Conservation (phyloP, 768 basidiomycete genomes). For the Mycena galericulata region DNA sequence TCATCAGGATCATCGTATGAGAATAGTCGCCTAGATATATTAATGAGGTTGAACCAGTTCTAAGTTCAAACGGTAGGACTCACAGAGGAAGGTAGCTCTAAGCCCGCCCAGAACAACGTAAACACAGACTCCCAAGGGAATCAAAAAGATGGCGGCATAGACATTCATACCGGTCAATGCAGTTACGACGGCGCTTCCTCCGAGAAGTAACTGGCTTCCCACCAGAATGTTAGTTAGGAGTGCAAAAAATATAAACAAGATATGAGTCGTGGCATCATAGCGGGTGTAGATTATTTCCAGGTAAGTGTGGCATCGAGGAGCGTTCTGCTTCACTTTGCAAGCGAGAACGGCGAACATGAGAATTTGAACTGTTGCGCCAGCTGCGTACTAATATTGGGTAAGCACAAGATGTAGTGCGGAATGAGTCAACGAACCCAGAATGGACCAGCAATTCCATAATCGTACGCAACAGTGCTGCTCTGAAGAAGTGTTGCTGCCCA, state of each 20-base stretch:
- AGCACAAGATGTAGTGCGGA: neutral
- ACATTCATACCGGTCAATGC: conserved; percentile 60
- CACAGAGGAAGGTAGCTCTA: conserved; percentile 58
- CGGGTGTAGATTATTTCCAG: conserved; percentile 66
- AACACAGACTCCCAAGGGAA: conserved; percentile 58
- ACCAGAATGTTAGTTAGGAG: conserved; percentile 65
- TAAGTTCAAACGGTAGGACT: conserved; percentile 56
- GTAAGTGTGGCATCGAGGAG: conserved; percentile 68
- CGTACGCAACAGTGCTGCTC: conserved; percentile 64
- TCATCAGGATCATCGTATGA: conserved; percentile 36
- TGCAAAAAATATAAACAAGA: conserved; percentile 65
- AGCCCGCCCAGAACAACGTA: conserved; percentile 57
- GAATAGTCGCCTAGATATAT: conserved; percentile 37
- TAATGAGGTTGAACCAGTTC: no score
- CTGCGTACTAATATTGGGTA: conserved; percentile 55
- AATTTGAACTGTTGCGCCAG: conserved; percentile 65
- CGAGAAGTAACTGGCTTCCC: conserved; percentile 62
- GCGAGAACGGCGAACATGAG: conserved; percentile 65
- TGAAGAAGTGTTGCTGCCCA: conserved; percentile 70
- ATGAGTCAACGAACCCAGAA: conserved; percentile 45
- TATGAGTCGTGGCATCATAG: conserved; percentile 59
- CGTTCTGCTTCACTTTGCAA: conserved; percentile 70
- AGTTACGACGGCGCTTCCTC: conserved; percentile 59
- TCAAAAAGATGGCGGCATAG: conserved; percentile 57
- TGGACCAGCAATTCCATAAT: conserved; percentile 63